Evolutionary conservation across 495 filamentous ascomycete genomes (phyloP).

Genomic region (Penicillium steckii): DNA sequence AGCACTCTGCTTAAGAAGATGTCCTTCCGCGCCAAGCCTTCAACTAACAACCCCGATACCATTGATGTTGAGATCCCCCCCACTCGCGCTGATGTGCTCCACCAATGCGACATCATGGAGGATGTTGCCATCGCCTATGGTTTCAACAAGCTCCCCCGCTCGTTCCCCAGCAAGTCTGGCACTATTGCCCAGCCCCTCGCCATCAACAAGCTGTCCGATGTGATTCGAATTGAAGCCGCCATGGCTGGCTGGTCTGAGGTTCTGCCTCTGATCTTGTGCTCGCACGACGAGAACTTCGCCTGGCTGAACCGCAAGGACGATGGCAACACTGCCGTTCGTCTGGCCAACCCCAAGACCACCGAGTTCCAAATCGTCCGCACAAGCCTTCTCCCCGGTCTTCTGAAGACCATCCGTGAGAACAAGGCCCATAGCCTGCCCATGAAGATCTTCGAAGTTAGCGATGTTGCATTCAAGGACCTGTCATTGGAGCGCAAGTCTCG

Average conservation of each 20-base stretch:
- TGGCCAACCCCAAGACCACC: conserved; percentile 92
- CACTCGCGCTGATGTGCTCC: conserved; percentile 90
- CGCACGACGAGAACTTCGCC: conserved; percentile 96
- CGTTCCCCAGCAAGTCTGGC: conserved; percentile 76
- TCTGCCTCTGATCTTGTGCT: conserved; percentile 94
- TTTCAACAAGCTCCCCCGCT: conserved; percentile 88
- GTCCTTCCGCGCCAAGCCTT: conserved; percentile 76
- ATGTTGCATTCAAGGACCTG: conserved; percentile 86
- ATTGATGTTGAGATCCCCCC: conserved; percentile 82
- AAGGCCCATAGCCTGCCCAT: conserved; percentile 86
- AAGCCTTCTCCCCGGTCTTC: conserved; percentile 78
- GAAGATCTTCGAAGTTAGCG: conserved; percentile 89
- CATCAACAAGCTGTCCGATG: conserved; percentile 93
- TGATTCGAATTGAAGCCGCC: conserved; percentile 84
- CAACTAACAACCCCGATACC: conserved; percentile 56
- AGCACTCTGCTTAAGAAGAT: conserved; percentile 80
- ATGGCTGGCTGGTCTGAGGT: conserved; percentile 97
- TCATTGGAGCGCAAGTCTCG: conserved; percentile 74
- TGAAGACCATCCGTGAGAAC: conserved; percentile 97
- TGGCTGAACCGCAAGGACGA: conserved; percentile 94
- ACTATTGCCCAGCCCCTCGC: conserved; percentile 84
- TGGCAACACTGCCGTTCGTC: conserved; percentile 77
- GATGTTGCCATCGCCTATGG: conserved; percentile 94
- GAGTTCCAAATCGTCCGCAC: conserved; percentile 98
- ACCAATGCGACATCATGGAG: conserved; percentile 98